Conservation (phyloP, 2,329 filamentous ascomycete species). For the Thelonectria olida region DNA sequence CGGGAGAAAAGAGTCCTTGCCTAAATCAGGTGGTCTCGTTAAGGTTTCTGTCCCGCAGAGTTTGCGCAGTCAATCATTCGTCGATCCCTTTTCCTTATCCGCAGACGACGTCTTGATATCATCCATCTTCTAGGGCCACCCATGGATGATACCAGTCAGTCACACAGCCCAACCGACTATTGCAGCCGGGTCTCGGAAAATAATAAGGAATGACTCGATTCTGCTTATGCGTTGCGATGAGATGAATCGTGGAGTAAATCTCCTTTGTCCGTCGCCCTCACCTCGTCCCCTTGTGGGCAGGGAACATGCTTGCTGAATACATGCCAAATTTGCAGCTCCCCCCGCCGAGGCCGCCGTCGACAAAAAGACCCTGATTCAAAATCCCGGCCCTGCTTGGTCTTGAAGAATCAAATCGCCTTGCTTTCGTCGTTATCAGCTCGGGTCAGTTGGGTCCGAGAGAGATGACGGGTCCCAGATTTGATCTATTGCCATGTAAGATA, state of each 20-base stretch:
- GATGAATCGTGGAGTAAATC: slow-evolving; percentile 19
- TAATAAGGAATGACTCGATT: not conserved
- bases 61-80: not conserved
- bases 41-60: not conserved
- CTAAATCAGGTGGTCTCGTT: not conserved
- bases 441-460: slow-evolving; percentile 9
- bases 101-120: not conserved
- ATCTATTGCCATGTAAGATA: not conserved
- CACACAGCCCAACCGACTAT: not conserved
- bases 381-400: too few relatives aligned
- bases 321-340: slow-evolving; percentile 12
- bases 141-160: too few relatives aligned
- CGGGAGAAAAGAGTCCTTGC: not conserved
- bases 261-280: not conserved
- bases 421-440: not conserved
- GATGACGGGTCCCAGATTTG: not conserved
- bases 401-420: too few relatives aligned
- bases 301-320: slow-evolving; percentile 19
- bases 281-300: not conserved
- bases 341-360: not conserved
- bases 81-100: not conserved
- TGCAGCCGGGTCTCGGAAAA: not conserved
- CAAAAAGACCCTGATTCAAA: not conserved
- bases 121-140: too few relatives aligned
- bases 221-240: not conserved